Evolutionary conservation across 1,284 basidiomycete genomes (phyloP), one percentile per base, ranked within the genome.

Genomic region (Sparassis latifolia): DNA sequence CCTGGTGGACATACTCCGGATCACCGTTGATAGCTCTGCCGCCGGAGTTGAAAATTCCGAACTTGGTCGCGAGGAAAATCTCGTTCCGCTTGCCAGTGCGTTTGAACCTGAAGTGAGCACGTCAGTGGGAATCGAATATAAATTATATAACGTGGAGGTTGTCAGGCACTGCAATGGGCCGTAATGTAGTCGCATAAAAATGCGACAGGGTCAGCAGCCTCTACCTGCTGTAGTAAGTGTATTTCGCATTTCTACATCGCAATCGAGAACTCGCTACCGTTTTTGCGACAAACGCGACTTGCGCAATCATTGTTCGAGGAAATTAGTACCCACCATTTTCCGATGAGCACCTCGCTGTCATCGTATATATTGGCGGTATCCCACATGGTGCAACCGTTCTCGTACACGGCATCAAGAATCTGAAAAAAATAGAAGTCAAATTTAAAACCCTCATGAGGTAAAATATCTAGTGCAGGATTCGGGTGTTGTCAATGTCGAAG

Each of bases 21-120:
- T 64, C 58, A 28, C 67, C 67, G 49, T 66, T 60, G 33, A 70
- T 50, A 1, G 43, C 10, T 28, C 51, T 52, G 3, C 45, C 56
- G 4, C 50, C 40, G 5, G 50, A 49, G n/a, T 33, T 38, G 12
- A n/a, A 29, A 45, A 71, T 53, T 0, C 76, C 78, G 54, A 79
- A 80, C 60, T 84, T 84, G 32, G 73, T 76, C 2, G 73, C 74
- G 1, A 77, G 61, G 64, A 76, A 76, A 47, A 76, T 72, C 42
- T 72, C 65, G 48, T 54, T 53, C 35, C 71, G 62, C 55, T 72
- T 72, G 9, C 68, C 71, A 0, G 68, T 70, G 10, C 60, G 62
- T 51, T 68, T 66, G 56, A 73, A 67, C 69, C 67, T 67, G 37
- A 2, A 20, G 20, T 20, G 20, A 20, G 20, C 20, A 20, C 28